phyloP scores from a whole-genome alignment of 495 filamentous ascomycete species.

The Trichoderma gamsii region DNA sequence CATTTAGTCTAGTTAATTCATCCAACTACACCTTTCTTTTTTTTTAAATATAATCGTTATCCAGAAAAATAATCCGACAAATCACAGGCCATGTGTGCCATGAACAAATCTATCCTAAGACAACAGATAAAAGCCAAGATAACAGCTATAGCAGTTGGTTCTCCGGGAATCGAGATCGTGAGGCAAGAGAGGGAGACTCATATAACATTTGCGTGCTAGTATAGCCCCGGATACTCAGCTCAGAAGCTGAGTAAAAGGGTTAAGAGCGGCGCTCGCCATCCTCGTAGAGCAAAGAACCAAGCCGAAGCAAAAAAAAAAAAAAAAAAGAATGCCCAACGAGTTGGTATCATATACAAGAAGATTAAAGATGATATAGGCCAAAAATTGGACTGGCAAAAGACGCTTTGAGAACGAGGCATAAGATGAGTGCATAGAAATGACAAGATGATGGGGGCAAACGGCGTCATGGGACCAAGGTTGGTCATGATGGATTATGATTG shows the following conservation, averaged over 20 bases:
- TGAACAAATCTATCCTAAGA: conserved; percentile 12
- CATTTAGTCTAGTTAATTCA: background rate
- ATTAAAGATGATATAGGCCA: background rate
- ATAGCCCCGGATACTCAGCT: background rate
- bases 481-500: background rate
- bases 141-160: background rate
- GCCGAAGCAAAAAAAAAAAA: conserved; percentile 20
- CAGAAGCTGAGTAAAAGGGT: background rate
- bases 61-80: background rate
- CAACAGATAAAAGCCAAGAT: conserved; percentile 1
- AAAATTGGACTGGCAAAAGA: background rate
- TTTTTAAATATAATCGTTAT: conserved; percentile 8
- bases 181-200: background rate
- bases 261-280: background rate
- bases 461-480: background rate
- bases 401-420: background rate
- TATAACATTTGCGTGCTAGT: background rate
- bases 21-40: conserved; percentile 11
- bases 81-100: background rate
- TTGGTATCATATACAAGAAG: conserved; percentile 17
- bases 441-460: background rate
- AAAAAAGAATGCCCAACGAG: conserved; percentile 17
- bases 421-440: background rate
- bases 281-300: conserved; percentile 19
- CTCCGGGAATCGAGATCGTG: background rate